Conservation (phyloP, 1,284 basidiomycete genomes). For the Mycosarcoma maydis region DNA sequence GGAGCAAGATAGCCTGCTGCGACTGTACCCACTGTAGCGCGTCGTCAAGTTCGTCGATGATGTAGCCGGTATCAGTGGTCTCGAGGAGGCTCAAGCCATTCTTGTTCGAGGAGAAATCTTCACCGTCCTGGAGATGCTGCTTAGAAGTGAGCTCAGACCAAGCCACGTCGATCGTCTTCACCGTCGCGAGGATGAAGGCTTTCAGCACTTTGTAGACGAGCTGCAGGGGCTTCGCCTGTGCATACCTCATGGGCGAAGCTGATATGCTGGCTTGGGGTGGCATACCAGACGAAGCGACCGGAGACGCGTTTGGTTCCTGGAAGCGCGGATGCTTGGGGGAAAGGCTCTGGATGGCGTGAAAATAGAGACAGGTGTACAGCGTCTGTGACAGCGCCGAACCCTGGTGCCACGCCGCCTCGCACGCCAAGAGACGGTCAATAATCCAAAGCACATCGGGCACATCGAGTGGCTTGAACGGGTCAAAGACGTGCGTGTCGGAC, state of each 20-base stretch:
- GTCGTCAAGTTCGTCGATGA: slow-evolving; percentile 74
- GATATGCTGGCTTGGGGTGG: not conserved
- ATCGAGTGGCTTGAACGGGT: slow-evolving; percentile 74
- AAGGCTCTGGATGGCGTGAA: slow-evolving; percentile 73
- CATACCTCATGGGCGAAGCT: too few species aligned
- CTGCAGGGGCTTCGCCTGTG: slow-evolving; percentile 68
- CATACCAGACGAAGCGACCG: slow-evolving; percentile 17
- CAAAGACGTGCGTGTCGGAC: slow-evolving; percentile 69
- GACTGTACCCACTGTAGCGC: slow-evolving; percentile 71
- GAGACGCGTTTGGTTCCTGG: slow-evolving; percentile 67
- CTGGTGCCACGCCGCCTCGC: slow-evolving; percentile 87
- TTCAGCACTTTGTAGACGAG: slow-evolving; percentile 77
- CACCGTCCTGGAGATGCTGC: slow-evolving; percentile 68
- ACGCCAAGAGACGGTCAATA: slow-evolving; percentile 79
- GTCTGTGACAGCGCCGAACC: slow-evolving; percentile 86
- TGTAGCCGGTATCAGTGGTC: slow-evolving; percentile 73
- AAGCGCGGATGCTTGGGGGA: slow-evolving; percentile 59
- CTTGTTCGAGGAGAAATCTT: slow-evolving; percentile 89
- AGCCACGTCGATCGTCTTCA: slow-evolving; percentile 83
- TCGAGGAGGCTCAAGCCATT: slow-evolving; percentile 82
- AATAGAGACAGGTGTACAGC: slow-evolving; percentile 81
- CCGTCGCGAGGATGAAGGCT: slow-evolving; percentile 76
- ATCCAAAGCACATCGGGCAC: slow-evolving; percentile 86
- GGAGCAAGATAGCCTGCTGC: not conserved
- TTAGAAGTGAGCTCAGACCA: slow-evolving; percentile 76